These are phyloP conservation scores for Trichoderma breve DNA, from an alignment of 2,329 filamentous ascomycete genomes.

Conservation along the genomic window DNA sequence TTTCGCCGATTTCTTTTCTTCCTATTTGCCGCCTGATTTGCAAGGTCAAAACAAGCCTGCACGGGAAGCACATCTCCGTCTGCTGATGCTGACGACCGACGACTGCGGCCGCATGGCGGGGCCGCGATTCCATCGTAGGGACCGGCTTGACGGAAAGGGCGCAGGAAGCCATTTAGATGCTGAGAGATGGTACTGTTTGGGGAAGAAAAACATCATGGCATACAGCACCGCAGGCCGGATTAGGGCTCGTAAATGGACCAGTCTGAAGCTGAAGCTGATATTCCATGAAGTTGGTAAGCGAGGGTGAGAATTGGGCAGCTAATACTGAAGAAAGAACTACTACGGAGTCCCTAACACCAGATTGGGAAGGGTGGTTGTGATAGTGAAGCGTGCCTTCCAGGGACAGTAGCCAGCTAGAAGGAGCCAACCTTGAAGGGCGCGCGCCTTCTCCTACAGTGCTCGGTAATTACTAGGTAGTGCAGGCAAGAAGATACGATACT, in stretches of 20 bases:
- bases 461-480: background rate
- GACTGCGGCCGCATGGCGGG: conserved; percentile 18
- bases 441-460: background rate
- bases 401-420: background rate
- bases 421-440: background rate
- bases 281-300: background rate
- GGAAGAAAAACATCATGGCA: background rate
- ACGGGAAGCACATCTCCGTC: conserved; percentile 11
- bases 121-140: conserved; percentile 10
- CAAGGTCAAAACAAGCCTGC: background rate
- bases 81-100: conserved; percentile 18
- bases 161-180: background rate
- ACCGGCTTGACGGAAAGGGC: conserved; percentile 1
- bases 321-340: background rate
- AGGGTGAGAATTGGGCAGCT: background rate
- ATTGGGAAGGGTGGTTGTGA: background rate
- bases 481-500: no score
- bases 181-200: background rate
- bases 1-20: background rate
- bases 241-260: background rate
- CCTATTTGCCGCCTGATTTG: background rate
- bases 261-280: background rate
- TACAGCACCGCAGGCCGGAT: background rate
- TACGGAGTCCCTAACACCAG: background rate
- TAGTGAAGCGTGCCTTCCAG: conserved; percentile 1